Percentiles rank a stretch among this genome's conserved stretches.
Conservation (phyloP, 192 early-diverging fungal genomes). For the Phycomyces nitens region DNA sequence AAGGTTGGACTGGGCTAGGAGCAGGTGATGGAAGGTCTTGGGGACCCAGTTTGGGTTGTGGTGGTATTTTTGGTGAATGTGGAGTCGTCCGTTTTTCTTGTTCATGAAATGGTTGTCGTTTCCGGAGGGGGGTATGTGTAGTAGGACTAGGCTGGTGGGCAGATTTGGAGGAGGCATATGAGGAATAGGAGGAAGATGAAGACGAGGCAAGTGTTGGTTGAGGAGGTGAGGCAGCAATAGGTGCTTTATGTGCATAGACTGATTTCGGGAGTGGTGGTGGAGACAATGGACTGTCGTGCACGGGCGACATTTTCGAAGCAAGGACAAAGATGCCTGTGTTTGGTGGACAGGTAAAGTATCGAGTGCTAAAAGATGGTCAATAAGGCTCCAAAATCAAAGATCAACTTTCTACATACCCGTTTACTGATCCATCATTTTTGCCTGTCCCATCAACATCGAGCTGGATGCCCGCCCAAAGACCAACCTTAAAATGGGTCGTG, state of each 20-base stretch:
- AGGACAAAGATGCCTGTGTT: constrained; percentile 71
- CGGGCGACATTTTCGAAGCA: constrained; percentile 42
- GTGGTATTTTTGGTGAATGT: background rate
- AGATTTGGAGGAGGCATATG: constrained; percentile 9
- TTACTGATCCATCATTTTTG: constrained; percentile 71
- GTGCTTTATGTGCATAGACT: too few relatives aligned
- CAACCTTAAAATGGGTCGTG: constrained; percentile 64
- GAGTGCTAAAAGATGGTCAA: constrained; percentile 31
- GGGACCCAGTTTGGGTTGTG: background rate
- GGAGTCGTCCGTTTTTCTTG: too few relatives aligned
- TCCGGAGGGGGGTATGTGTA: background rate
- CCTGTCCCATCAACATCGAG: constrained; percentile 63
- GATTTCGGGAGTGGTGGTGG: background rate
- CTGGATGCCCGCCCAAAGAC: constrained; percentile 74
- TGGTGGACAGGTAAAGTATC: constrained; percentile 65
- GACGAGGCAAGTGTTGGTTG: constrained; percentile 1
- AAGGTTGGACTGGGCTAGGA: too few relatives aligned
- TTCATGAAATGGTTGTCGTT: too few relatives aligned
- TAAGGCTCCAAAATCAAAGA: background rate
- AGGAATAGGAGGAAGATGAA: background rate
- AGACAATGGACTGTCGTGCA: constrained; percentile 7
- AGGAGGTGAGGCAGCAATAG: background rate
- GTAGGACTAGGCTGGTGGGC: background rate
- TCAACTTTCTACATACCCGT: constrained; percentile 43
- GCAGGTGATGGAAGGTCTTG: too few relatives aligned